phyloP scores from a whole-genome alignment of 2,329 filamentous ascomycete species.

The Calonectria naviculata region DNA sequence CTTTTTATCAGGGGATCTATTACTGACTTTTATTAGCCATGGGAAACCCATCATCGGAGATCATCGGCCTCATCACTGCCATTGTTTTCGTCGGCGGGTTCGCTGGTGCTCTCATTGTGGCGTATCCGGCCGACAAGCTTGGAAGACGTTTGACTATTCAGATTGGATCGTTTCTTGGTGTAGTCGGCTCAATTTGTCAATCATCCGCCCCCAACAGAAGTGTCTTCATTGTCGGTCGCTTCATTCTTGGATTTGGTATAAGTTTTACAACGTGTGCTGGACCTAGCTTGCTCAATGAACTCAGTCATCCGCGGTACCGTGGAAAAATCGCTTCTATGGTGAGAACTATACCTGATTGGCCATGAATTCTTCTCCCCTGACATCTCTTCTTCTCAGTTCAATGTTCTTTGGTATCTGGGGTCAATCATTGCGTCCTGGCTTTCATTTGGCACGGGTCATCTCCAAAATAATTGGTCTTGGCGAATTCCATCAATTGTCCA shows the following conservation, averaged over 20 bases:
- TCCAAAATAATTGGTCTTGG: conserved; percentile 22
- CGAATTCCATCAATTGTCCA: conserved; percentile 21
- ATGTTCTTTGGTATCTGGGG: conserved; percentile 12
- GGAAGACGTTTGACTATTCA: not conserved
- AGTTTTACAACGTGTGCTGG: conserved; percentile 7
- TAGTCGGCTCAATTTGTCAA: not conserved
- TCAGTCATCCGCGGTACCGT: not conserved
- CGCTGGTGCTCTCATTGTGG: not conserved
- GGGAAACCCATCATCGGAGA: not conserved
- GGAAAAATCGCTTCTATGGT: not conserved
- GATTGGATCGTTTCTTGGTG: not conserved
- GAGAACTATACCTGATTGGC: not conserved
- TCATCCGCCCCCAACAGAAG: not conserved
- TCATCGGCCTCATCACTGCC: conserved; percentile 3
- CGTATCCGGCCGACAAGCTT: not conserved
- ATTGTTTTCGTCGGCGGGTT: conserved; percentile 8
- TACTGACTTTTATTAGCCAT: not conserved
- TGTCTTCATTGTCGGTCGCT: conserved; percentile 2
- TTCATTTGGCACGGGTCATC: conserved; percentile 17
- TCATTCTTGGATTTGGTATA: not conserved
- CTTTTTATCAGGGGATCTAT: too few species aligned
- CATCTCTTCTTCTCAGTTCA: too few species aligned
- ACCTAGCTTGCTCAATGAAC: conserved; percentile 2
- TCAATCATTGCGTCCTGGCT: conserved; percentile 22
- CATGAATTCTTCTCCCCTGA: too few species aligned